Percentiles rank a stretch among this genome's conserved stretches.
Conservation (phyloP, 805 yeast genomes). For the Nakazawaea wickerhamii region DNA sequence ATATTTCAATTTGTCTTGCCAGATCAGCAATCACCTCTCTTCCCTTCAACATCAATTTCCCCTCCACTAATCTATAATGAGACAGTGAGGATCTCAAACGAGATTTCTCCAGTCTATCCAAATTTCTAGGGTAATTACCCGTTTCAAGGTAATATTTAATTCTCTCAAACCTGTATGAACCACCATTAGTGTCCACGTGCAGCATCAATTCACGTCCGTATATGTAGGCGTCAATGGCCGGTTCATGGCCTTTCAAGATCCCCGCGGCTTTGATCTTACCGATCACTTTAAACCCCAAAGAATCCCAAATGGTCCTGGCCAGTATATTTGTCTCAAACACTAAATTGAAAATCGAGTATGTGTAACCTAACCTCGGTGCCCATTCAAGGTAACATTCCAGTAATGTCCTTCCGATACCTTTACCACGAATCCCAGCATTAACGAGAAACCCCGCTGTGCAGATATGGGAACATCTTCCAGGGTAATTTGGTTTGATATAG, state of each 20-base stretch:
- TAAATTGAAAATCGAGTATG: slow-evolving; percentile 75
- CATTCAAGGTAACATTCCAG: slow-evolving; percentile 83
- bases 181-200: slow-evolving; percentile 41
- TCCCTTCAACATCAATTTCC: slow-evolving; percentile 69
- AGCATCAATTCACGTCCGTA: slow-evolving; percentile 77
- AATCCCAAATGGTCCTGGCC: slow-evolving; percentile 73
- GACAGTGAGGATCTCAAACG: slow-evolving; percentile 75
- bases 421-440: slow-evolving; percentile 87
- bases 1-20: slow-evolving; percentile 66
- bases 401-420: slow-evolving; percentile 83
- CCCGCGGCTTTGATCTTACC: slow-evolving; percentile 89
- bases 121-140: slow-evolving; percentile 80
- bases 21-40: slow-evolving; percentile 81
- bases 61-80: slow-evolving; percentile 66
- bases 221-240: slow-evolving; percentile 80
- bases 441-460: slow-evolving; percentile 86
- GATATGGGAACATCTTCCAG: slow-evolving; percentile 91
- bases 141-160: slow-evolving; percentile 74
- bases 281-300: slow-evolving; percentile 66
- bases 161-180: slow-evolving; percentile 65
- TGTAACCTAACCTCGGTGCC: slow-evolving; percentile 87
- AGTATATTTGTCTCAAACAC: slow-evolving; percentile 86
- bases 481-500: slow-evolving; percentile 79
- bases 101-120: slow-evolving; percentile 83
- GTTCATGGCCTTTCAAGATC: slow-evolving; percentile 74